phyloP scores from a whole-genome alignment of 2,329 filamentous ascomycete genomes.

The Cordyceps tenuipes region DNA sequence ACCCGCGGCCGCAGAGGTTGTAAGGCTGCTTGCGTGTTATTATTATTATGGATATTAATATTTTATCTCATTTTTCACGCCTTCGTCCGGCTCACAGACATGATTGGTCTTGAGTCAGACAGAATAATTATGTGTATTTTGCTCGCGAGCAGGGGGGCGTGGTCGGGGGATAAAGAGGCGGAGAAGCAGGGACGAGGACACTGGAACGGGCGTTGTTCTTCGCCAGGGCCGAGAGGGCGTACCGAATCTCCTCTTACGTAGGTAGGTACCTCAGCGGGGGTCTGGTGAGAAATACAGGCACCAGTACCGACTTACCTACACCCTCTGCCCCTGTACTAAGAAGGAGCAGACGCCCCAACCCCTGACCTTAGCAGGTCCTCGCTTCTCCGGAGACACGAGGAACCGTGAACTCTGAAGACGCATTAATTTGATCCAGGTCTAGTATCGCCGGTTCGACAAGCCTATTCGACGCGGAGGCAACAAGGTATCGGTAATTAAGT shows the following conservation, averaged over 20 bases:
- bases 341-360: background rate
- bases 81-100: background rate
- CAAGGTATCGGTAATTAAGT: too few species aligned
- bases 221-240: too few species aligned
- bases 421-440: too few species aligned
- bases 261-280: too few species aligned
- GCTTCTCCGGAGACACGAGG: background rate
- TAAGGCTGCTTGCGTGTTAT: background rate
- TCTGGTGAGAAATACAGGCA: background rate
- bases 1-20: background rate
- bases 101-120: slow-evolving; percentile 4
- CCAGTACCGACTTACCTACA: too few species aligned
- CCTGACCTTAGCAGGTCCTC: background rate
- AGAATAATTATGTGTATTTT: background rate
- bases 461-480: too few species aligned
- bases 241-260: too few species aligned
- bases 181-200: background rate
- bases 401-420: too few species aligned
- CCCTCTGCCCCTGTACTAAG: background rate
- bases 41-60: background rate
- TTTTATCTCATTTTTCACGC: background rate
- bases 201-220: background rate
- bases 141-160: background rate
- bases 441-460: too few species aligned
- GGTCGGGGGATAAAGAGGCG: background rate